Evolutionary conservation across 306 rosid species (phyloP).

Genomic region (Cicer pinnatifidum): DNA sequence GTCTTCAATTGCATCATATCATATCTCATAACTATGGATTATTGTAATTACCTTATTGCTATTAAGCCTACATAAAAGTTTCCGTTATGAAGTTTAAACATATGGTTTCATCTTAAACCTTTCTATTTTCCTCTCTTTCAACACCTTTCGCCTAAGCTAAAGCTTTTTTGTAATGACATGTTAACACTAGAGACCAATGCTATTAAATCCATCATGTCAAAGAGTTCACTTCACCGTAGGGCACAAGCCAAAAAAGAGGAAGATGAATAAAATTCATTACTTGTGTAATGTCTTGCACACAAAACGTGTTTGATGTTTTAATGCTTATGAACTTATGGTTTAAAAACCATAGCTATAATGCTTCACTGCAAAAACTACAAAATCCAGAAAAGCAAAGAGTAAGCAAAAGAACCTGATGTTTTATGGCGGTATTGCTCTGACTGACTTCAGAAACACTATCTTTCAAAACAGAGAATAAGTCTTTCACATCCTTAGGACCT

Average conservation of each 20-base stretch:
- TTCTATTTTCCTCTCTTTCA: no score
- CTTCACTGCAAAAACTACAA: background rate
- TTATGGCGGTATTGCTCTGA: constrained; percentile 57
- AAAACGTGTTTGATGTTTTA: constrained; percentile 17
- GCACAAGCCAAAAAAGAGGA: constrained; percentile 39
- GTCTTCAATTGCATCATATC: no score
- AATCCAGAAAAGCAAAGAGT: constrained; percentile 28
- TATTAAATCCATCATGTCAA: constrained; percentile 18
- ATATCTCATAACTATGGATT: no score
- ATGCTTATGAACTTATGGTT: constrained; percentile 5
- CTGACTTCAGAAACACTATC: constrained; percentile 72
- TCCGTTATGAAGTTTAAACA: no score
- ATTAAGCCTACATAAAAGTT: no score
- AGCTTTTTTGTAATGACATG: constrained; percentile 20
- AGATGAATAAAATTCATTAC: background rate
- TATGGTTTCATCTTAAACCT: no score
- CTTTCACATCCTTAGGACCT: constrained; percentile 85
- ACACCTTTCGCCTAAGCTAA: constrained; percentile 24
- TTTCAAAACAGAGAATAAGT: constrained; percentile 69
- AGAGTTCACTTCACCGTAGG: constrained; percentile 22
- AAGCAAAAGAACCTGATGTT: constrained; percentile 66
- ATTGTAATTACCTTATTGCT: no score
- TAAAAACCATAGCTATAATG: constrained; percentile 26
- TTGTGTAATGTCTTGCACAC: constrained; percentile 12
- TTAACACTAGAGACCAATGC: constrained; percentile 32